Evolutionary conservation across 257 asterid genomes (phyloP), one percentile per base, ranked within the genome.

Genomic region (Fraxinus americana): DNA sequence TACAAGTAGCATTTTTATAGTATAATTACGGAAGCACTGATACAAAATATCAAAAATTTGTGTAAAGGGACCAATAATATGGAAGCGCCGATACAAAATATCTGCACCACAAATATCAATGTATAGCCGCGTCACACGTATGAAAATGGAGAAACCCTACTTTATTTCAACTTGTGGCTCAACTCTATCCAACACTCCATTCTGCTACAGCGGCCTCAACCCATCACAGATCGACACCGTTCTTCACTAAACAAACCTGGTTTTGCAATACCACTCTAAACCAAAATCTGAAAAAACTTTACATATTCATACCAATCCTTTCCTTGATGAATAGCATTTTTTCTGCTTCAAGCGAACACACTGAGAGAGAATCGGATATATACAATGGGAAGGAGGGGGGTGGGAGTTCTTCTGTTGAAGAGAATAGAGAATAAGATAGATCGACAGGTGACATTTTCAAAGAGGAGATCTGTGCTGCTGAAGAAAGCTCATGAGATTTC

Each of bases 401-500:
- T 0, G 27, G 27, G 27, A 14, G 98, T 91, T 45, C 89, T 91
- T 71, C 81, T 93, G 87, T 32, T 32, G 34, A 93, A 87, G 92
- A 88, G 96, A 77, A 90, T 93, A 39, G 97, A 93, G 82, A 93
- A 93, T 86, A 93, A 91, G 78, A 91, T 93, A 4, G 90, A 93
- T 77, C 77, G 97, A 71, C 98, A 91, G 67, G 97, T 91, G 13
- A 93, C 96, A 0, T 93, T 91, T 75, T 91, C 98, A 0, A 93
- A 93, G 72, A 69, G 94, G 76, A 79, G 98, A 67, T 86, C 91
- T 14, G 97, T 97, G 17, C 84, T 91, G 36, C 82, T 89, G 3
- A 91, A 91, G 85, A 93, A 91, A 83, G 96, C 97, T 30, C 86
- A 87, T 23, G 98, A 93, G 88, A 91, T 92, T 84, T 91, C 97